phyloP scores from a whole-genome alignment of 768 basidiomycete genomes.

The Naganishia vishniacii region DNA sequence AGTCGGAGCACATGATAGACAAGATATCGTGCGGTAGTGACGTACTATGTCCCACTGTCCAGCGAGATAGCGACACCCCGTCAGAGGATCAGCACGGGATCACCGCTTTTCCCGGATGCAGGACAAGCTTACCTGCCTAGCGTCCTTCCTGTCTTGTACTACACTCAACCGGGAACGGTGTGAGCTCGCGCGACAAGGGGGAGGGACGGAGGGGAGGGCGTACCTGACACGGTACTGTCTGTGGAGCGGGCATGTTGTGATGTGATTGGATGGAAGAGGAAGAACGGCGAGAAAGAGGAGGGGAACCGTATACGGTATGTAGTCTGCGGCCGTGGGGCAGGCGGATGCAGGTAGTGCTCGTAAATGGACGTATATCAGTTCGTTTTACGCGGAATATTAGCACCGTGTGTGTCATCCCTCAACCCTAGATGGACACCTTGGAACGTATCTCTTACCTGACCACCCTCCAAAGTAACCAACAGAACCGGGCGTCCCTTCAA shows the following conservation, averaged over 20 bases:
- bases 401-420: too few relatives aligned
- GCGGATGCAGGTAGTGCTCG: too few relatives aligned
- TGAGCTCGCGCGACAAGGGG: conserved; percentile 37
- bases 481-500: too few relatives aligned
- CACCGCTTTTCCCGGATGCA: background rate
- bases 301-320: too few relatives aligned
- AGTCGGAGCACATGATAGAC: background rate
- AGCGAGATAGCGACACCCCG: conserved; percentile 51
- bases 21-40: background rate
- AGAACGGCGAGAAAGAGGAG: too few relatives aligned
- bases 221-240: conserved; percentile 50
- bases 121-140: conserved; percentile 44
- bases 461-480: too few relatives aligned
- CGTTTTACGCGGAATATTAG: too few relatives aligned
- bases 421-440: too few relatives aligned
- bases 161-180: background rate
- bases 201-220: background rate
- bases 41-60: conserved; percentile 76
- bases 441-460: too few relatives aligned
- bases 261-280: too few relatives aligned
- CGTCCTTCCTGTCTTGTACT: conserved; percentile 48
- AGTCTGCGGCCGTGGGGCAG: too few relatives aligned
- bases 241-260: conserved; percentile 22
- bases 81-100: conserved; percentile 4
- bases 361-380: too few relatives aligned